Conservation (phyloP, 1,139 yeast genomes). For the Kurtzmaniella quercitrusa region DNA sequence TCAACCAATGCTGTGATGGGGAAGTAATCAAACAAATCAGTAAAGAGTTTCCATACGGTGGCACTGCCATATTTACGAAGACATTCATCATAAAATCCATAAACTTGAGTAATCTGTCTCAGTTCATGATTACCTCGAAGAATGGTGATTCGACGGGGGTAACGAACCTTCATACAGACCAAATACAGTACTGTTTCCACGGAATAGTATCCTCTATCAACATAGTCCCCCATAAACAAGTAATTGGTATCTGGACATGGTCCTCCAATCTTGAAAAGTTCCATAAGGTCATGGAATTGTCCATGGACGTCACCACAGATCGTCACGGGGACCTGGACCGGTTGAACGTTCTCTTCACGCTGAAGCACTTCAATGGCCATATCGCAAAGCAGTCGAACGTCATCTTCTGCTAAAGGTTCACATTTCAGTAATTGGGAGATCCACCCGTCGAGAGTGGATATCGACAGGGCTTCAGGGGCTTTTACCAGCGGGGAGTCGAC, state of each 20-base stretch:
- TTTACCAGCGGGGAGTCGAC: conserved; percentile 3
- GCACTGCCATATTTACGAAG: conserved; percentile 88
- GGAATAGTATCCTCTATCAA: conserved; percentile 92
- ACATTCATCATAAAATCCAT: conserved; percentile 91
- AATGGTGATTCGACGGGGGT: conserved; percentile 79
- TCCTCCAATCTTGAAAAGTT: conserved; percentile 87
- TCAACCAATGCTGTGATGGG: conserved; percentile 94
- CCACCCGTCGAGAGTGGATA: conserved; percentile 83
- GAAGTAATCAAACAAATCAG: conserved; percentile 91
- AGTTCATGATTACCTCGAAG: conserved; percentile 95
- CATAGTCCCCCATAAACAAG: conserved; percentile 90
- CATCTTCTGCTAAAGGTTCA: conserved; percentile 78
- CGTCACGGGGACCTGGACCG: conserved; percentile 89
- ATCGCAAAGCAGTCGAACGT: conserved; percentile 75
- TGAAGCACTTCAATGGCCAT: conserved; percentile 92
- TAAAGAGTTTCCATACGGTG: conserved; percentile 97
- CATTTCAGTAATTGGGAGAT: conserved; percentile 74
- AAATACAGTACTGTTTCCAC: conserved; percentile 87
- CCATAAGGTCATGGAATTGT: conserved; percentile 91
- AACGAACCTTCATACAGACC: conserved; percentile 86
- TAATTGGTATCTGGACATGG: conserved; percentile 83
- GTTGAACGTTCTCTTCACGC: conserved; percentile 89
- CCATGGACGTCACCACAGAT: conserved; percentile 99
- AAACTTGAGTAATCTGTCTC: conserved; percentile 92
- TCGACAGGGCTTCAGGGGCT: conserved; percentile 13